Evolutionary conservation across 2,329 filamentous ascomycete genomes (phyloP).

Genomic region (Penicillium psychrosexuale): DNA sequence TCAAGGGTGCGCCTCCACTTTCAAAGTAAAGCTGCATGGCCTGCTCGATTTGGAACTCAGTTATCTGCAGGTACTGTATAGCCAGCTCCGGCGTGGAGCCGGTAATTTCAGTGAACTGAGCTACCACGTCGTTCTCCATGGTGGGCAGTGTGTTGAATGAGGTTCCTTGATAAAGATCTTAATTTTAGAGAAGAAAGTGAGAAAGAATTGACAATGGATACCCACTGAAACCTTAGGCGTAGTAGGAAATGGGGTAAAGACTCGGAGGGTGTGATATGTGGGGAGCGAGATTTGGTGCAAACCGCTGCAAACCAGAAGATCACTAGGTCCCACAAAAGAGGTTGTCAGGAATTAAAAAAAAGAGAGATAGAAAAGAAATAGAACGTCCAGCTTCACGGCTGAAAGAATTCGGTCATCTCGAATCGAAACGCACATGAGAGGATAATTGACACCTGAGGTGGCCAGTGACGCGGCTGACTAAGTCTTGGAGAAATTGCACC

Average conservation of each 20-base stretch:
- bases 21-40: conserved; percentile 90
- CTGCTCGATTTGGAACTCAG: conserved; percentile 78
- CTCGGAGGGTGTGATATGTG: conserved; percentile 8
- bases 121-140: conserved; percentile 70
- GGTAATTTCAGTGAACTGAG: conserved; percentile 78
- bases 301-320: conserved; percentile 30
- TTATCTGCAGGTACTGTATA: conserved; percentile 76
- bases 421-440: conserved; percentile 13
- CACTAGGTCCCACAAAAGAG: conserved; percentile 9
- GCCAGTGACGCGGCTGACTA: conserved; percentile 8
- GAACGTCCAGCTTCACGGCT: conserved; percentile 1
- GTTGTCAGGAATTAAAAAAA: neutral
- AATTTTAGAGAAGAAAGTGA: conserved; percentile 1
- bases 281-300: conserved; percentile 26
- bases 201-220: conserved; percentile 1
- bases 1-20: conserved; percentile 63
- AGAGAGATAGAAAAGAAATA: conserved; percentile 4
- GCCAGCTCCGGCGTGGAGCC: conserved; percentile 70
- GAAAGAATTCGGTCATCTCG: conserved; percentile 2
- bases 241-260: conserved; percentile 6
- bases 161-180: neutral
- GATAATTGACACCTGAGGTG: conserved; percentile 4
- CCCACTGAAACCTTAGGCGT: neutral
- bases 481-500: neutral
- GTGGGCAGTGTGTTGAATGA: conserved; percentile 15